Evolutionary conservation across 257 asterid species (phyloP).

Genomic region (Lavandula angustifolia): DNA sequence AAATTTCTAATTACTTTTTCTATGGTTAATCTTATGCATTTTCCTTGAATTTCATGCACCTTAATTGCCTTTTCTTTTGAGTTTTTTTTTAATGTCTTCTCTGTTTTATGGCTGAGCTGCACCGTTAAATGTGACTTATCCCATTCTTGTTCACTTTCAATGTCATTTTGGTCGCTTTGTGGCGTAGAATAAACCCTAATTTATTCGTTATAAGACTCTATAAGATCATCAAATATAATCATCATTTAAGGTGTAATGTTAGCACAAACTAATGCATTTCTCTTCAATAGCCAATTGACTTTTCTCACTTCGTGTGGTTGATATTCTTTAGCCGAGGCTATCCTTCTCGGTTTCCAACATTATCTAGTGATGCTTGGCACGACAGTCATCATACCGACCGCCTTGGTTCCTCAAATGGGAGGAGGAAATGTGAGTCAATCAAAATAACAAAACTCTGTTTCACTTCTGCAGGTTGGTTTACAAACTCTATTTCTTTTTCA

Average conservation of each 20-base stretch:
- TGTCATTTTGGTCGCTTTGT: background rate
- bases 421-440: slow-evolving; percentile 85
- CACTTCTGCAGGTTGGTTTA: background rate
- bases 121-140: slow-evolving; percentile 16
- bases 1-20: slow-evolving; percentile 9
- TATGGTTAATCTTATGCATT: slow-evolving; percentile 24
- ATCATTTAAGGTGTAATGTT: background rate
- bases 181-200: background rate
- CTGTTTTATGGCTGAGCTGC: slow-evolving; percentile 20
- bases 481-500: slow-evolving; percentile 32
- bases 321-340: slow-evolving; percentile 77
- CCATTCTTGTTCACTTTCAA: slow-evolving; percentile 15
- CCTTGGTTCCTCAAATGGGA: slow-evolving; percentile 97
- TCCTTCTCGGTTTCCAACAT: slow-evolving; percentile 93
- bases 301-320: slow-evolving; percentile 26
- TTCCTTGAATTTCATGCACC: slow-evolving; percentile 8
- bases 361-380: slow-evolving; percentile 94
- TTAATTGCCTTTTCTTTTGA: slow-evolving; percentile 4
- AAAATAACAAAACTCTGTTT: slow-evolving; percentile 6
- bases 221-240: background rate
- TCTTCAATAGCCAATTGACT: background rate
- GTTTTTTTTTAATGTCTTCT: slow-evolving; percentile 3
- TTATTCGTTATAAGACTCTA: slow-evolving; percentile 10
- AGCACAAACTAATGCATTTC: background rate
- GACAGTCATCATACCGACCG: slow-evolving; percentile 83